These are phyloP conservation scores for Colletotrichum acutatum DNA, from an alignment of 2,329 filamentous ascomycete species.

Conservation along the genomic window DNA sequence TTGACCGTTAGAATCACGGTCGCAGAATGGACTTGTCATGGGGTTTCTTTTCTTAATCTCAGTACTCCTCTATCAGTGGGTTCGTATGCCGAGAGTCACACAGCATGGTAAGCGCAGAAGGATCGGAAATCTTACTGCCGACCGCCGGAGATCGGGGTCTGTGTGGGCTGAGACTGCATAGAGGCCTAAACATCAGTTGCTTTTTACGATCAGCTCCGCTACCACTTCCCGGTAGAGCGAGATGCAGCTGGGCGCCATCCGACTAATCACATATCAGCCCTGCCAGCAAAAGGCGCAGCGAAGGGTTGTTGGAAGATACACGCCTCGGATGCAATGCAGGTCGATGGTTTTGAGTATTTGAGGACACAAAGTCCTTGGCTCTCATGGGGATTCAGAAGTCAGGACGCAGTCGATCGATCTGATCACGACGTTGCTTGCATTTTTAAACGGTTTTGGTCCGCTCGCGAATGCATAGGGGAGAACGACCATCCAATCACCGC, in stretches of 20 bases:
- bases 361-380: neutral
- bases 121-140: neutral
- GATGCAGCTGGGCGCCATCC: neutral
- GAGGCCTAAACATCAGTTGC: neutral
- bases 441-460: neutral
- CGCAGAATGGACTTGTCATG: neutral
- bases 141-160: neutral
- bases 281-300: neutral
- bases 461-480: neutral
- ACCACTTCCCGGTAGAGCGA: neutral
- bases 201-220: conserved; percentile 8
- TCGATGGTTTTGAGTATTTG: neutral
- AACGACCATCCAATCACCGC: neutral
- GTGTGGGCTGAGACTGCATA: neutral
- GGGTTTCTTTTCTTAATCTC: neutral
- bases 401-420: neutral
- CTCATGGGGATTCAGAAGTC: no score
- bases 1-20: neutral
- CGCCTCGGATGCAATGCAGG: neutral
- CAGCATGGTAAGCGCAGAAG: neutral
- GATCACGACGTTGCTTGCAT: no score
- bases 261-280: neutral
- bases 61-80: neutral
- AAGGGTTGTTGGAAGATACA: neutral
- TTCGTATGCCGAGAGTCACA: neutral